Base-by-base conservation (phyloP, 208 protist genomes). In the Herpetomonas samuelpessoai region DNA sequence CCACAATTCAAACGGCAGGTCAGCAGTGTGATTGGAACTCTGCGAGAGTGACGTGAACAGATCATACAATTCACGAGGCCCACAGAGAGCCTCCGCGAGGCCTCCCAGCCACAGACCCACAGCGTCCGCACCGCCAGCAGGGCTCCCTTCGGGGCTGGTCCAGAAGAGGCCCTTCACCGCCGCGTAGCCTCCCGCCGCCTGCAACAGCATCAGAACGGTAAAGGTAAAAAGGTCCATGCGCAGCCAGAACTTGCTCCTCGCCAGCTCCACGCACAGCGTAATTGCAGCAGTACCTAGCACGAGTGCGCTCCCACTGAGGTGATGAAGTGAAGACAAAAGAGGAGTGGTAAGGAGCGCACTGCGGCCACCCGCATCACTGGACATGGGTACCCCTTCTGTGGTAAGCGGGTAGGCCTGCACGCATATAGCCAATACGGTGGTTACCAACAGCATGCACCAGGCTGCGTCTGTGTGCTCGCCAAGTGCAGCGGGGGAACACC, bases 1-100 rank as follows among this genome's bases (percentile, higher is more conserved):
- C 12, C 53, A 52, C 26, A 79, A 30, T 12, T 28, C 41, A 3
- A 47, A 30, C 44, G 44, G 19, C 44, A 19, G 44, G 44, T 4
- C 4, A 6, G 16, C 44, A 9, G 16, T 19, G 9, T 9, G 16
- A 19, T 22, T 48, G 44, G 16, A 9, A 19, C 44, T 19, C 10
- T 6, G 18, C 10, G 3, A 19, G 44, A 41, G 35, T 18, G 35
- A 41, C 6, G 12, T 19, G 18, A 48, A 19, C 4, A 48, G 44
- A 41, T 14, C 35, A 41, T 18, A 41, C 6, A 41, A 6, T 14
- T 41, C 35, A 14, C 9, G 35, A 18, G 35, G 35, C 35, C 35
- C 35, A 14, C 9, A 18, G 9, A 41, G 9, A 6, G 14, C 35
- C 18, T 61, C 41, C 35, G 35, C 56, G 26, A 61, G 27, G 26